Evolutionary conservation across 129 eudicot genomes (phyloP), one percentile per base, ranked within the genome.

Genomic region (Calendula officinalis): DNA sequence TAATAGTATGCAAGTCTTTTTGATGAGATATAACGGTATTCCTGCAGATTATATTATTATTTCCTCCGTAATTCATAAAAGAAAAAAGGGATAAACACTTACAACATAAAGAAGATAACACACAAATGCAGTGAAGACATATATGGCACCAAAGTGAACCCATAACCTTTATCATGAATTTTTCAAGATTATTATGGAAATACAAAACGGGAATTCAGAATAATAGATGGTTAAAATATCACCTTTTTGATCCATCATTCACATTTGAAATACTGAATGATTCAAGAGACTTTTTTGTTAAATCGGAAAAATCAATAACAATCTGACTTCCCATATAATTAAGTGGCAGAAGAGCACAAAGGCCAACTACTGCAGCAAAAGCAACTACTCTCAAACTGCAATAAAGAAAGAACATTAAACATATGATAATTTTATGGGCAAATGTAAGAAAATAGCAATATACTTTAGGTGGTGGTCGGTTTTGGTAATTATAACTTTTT

Each of bases 211-310:
- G 50, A 62, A 60, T 50, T 48, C 54, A 60, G 17, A 16, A 39
- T 56, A 68, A 40, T 45, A 32, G 60, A 70, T 62, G 27, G 50
- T 16, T 44, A 22, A 68, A 61, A 39, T 60, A 69, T 83, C 55
- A 89, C 96, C 77, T 62, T 71, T 73, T 82, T 5, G 99, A 94
- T 40, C 99, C 99, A 71, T 88, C 88, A 7, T 88, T 75, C 57
- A 94, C 96, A 83, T 94, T 88, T 62, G 99, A 88, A 70, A 94
- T 86, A 70, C 83, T 81, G 81, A 94, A 94, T 38, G 84, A 57
- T 53, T 86, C 99, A 80, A 94, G 65, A 35, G 99, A 75, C 68
- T 41, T 75, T 66, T 84, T 88, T 51, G 89, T 73, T 51, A 94
- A 48, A 69, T 78, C 88, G 12, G 78, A 74, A 34, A 83, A 69